Conservation (phyloP, 768 basidiomycete genomes). For the Mycena albidolilacea region DNA sequence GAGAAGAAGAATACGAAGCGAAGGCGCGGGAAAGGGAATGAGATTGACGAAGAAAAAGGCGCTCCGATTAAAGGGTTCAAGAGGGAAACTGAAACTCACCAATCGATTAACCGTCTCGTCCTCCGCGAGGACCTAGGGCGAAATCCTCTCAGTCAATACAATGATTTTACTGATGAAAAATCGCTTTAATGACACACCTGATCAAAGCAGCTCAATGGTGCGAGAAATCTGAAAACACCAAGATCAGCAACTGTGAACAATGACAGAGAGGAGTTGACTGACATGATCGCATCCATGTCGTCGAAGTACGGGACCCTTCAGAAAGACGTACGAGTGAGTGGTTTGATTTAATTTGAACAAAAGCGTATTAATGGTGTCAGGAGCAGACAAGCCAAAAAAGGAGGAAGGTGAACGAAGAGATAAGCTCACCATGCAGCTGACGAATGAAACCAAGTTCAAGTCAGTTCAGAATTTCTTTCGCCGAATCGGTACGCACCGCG, state of each 20-base stretch:
- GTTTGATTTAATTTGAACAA: neutral
- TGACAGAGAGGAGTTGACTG: neutral
- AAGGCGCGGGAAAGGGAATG: neutral
- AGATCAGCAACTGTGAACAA: neutral
- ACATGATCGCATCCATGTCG: conserved; percentile 27
- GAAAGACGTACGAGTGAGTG: conserved; percentile 8
- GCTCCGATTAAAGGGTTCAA: neutral
- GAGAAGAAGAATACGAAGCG: neutral
- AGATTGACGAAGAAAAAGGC: neutral
- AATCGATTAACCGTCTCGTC: conserved; percentile 38
- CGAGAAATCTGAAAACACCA: conserved; percentile 53
- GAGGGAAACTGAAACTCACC: conserved; percentile 7
- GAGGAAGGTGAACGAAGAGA: conserved; percentile 4
- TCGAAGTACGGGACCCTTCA: conserved; percentile 56
- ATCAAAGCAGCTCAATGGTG: conserved; percentile 67
- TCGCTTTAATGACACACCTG: conserved; percentile 44
- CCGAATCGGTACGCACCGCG: conserved; percentile 48
- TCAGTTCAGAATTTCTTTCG: conserved; percentile 6
- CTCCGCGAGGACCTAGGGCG: conserved; percentile 48
- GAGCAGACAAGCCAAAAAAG: neutral
- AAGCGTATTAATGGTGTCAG: neutral
- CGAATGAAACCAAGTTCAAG: neutral
- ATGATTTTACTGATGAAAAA: neutral
- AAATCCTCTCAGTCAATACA: neutral
- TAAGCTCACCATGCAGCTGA: conserved; percentile 49